A percentile compares a stretch with the other conserved stretches of the same genome.
These are phyloP conservation scores for Cystofilobasidium macerans DNA, from an alignment of 768 basidiomycete species.

Conservation along the genomic window DNA sequence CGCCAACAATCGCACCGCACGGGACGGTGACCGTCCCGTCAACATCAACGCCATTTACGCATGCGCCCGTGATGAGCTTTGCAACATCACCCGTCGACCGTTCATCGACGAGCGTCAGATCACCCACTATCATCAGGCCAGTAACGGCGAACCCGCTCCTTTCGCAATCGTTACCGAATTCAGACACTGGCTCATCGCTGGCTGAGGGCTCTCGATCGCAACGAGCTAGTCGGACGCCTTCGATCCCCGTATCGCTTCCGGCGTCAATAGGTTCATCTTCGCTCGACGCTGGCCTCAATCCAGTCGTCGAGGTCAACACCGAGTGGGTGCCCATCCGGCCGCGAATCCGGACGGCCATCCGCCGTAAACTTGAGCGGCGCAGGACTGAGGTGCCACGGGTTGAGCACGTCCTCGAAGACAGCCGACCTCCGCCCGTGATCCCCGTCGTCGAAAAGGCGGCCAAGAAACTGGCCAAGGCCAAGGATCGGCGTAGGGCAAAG, in stretches of 20 bases:
- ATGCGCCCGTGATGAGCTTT: too few species aligned
- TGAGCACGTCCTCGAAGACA: neutral
- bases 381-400: neutral
- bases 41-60: too few species aligned
- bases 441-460: neutral
- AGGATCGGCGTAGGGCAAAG: too few species aligned
- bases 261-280: neutral
- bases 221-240: neutral
- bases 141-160: too few species aligned
- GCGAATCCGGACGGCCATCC: neutral
- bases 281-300: neutral
- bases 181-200: too few species aligned
- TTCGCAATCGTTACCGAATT: too few species aligned
- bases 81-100: too few species aligned
- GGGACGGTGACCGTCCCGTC: too few species aligned
- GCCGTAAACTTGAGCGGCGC: neutral
- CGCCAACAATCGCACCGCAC: too few species aligned
- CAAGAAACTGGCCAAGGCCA: neutral
- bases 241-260: neutral
- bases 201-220: too few species aligned
- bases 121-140: too few species aligned
- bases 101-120: too few species aligned
- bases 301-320: neutral
- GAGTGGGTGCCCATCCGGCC: neutral
- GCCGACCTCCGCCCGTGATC: neutral